Evolutionary conservation across 306 rosid genomes (phyloP), one percentile per base, ranked within the genome.

Genomic region (Malus orientalis): DNA sequence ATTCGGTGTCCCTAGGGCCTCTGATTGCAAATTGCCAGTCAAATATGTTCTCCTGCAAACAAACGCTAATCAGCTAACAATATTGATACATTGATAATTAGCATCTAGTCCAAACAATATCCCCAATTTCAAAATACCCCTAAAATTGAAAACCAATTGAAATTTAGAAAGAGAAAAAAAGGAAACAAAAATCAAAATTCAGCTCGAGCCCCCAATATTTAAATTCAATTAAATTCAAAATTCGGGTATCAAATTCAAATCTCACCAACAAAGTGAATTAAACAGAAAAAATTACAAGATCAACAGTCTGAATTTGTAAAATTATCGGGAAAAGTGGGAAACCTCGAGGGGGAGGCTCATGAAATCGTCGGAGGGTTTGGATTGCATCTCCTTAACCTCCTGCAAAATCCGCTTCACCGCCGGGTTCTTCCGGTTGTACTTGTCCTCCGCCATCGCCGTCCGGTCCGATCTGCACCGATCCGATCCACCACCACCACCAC

Each of bases 341-440:
- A 93, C 98, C 98, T 95, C 98, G 30, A 95, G 92, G 65, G 98
- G 98, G 2, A 95, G 86, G 81, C 98, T 95, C 92, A 86, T 92
- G 93, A 89, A 95, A 88, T 95, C 97, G 65, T 92, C 91, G 70
- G 97, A 89, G 79, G 97, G 97, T 71, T 90, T 92, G 5, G 97
- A 89, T 23, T 95, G 97, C 97, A 95, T 88, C 86, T 95, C 97
- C 84, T 92, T 95, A 33, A 90, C 83, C 88, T 95, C 98, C 87
- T 89, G 98, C 1, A 95, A 92, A 80, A 92, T 95, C 78, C 98
- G 84, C 87, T 95, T 95, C 70, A 95, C 98, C 74, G 96, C 96
- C 18, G 97, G 92, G 81, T 92, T 95, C 86, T 89, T 92, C 27
- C 82, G 82, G 76, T 95, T 95, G 88, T 80, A 89, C 95, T 90